Base-by-base conservation (phyloP, 768 basidiomycete species). In the Lentinula raphanica region DNA sequence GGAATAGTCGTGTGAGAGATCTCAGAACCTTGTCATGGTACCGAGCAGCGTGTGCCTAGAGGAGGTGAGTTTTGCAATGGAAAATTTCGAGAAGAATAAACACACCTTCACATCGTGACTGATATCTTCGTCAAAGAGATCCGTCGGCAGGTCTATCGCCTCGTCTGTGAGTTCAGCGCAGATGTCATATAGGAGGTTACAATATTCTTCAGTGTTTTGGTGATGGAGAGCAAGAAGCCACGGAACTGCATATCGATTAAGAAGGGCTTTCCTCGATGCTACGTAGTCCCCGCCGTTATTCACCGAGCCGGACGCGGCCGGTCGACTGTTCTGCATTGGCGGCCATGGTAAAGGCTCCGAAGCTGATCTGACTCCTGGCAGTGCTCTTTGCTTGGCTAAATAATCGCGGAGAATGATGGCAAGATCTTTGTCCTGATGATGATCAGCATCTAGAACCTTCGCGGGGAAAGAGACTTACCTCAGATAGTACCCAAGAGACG, bases 181-280 rank as follows among this genome's bases (percentile, higher is more conserved):
- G 27, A 81, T 68, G 6, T 84, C 79, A 58, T 81, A 89, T 2
- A 89, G 36, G 39, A 79, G 70, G 27, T 69, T 65, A 9, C 77
- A 74, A 66, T 89, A 93, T 7, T 75, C 66, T 1, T 67, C 69
- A 19, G 79, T 62, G 64, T 88, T 83, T 54, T 82, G 80, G 49
- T 85, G 76, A 67, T 90, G 87, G 25, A 92, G 69, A 36, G 86
- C 84, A 28, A 78, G 71, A 44, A 93, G 72, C 92, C 92, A 94
- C 21, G 79, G 80, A 17, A 75, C 66, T 13, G 78, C 86, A 66
- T 88, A 90, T 61, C 74, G 77, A 19, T 69, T 64, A 51, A 84
- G 69, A 21, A 93, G 69, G 2, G 74, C 69, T 38, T 80, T 76
- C 38, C 90, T 75, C 25, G 80, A 75, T 15, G 81, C 79, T 45